phyloP scores from a whole-genome alignment of 306 rosid species.

The Dryas drummondii region DNA sequence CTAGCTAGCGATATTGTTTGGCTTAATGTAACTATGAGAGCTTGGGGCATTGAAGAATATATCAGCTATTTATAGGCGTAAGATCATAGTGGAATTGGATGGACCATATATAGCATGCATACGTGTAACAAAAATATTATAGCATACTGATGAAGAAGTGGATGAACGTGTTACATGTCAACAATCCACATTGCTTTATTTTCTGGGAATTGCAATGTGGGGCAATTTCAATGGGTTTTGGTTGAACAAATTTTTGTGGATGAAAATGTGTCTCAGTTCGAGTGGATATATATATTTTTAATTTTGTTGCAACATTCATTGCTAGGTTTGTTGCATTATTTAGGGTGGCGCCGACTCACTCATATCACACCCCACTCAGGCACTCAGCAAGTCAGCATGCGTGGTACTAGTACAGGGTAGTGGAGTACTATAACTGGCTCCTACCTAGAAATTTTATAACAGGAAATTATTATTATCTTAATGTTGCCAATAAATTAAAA shows the following conservation, averaged over 20 bases:
- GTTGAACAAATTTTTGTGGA: background rate
- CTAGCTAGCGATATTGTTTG: too few relatives aligned
- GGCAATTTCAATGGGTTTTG: background rate
- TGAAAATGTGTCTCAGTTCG: background rate
- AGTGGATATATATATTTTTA: background rate
- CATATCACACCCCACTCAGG: background rate
- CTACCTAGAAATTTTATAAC: background rate
- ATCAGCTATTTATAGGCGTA: constrained; percentile 12
- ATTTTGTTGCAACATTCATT: background rate
- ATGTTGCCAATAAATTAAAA: too few relatives aligned
- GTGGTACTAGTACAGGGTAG: background rate
- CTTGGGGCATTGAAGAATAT: too few relatives aligned
- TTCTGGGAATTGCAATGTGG: background rate
- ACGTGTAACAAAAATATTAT: background rate
- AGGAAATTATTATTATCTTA: background rate
- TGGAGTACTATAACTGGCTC: background rate
- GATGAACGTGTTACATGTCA: background rate
- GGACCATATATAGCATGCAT: background rate
- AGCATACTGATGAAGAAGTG: background rate
- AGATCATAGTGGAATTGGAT: background rate
- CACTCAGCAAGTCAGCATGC: background rate
- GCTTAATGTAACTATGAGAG: background rate
- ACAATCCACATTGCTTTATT: background rate
- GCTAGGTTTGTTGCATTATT: background rate
- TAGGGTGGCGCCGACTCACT: background rate